These are phyloP conservation scores for Candida tammaniensis DNA, from an alignment of 805 yeast species.

Conservation along the genomic window DNA sequence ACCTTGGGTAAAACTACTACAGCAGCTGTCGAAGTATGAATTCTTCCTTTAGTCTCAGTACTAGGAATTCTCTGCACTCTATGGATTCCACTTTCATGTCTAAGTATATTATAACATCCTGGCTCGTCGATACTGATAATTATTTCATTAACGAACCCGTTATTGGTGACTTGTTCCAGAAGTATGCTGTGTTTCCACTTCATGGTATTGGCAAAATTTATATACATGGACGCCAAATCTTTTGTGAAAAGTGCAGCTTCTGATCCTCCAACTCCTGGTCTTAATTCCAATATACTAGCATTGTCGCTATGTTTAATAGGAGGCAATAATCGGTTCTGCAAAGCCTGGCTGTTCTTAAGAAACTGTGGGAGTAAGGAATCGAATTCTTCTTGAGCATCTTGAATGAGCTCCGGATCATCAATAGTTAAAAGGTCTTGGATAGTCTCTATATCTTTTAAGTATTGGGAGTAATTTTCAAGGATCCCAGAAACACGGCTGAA, in stretches of 20 bases:
- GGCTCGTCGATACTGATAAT: slow-evolving; percentile 64
- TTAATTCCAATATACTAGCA: slow-evolving; percentile 75
- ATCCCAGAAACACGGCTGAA: slow-evolving; percentile 31
- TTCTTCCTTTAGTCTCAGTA: slow-evolving; percentile 90
- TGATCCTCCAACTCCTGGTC: slow-evolving; percentile 96
- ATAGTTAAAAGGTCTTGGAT: slow-evolving; percentile 25
- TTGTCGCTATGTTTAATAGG: slow-evolving; percentile 72
- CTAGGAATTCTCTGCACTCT: slow-evolving; percentile 92
- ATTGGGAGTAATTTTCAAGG: slow-evolving; percentile 29
- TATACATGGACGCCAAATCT: slow-evolving; percentile 80
- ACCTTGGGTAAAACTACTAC: slow-evolving; percentile 89
- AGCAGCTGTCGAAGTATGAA: slow-evolving; percentile 95
- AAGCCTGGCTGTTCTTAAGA: slow-evolving; percentile 34
- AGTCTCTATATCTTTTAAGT: slow-evolving; percentile 24
- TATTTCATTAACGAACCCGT: slow-evolving; percentile 77
- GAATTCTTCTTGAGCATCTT: slow-evolving; percentile 64
- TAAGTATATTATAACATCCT: slow-evolving; percentile 69
- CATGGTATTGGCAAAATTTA: slow-evolving; percentile 59
- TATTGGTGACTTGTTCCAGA: slow-evolving; percentile 52
- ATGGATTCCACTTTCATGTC: slow-evolving; percentile 94
- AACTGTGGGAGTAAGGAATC: slow-evolving; percentile 45
- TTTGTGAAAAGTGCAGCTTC: slow-evolving; percentile 88
- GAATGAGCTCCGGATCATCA: slow-evolving; percentile 41
- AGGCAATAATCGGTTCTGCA: slow-evolving; percentile 68
- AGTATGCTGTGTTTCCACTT: slow-evolving; percentile 67